A percentile compares a stretch with the other conserved stretches of the same genome.
Evolutionary conservation across 140 eudicot species (phyloP).

Genomic region (Bidens hawaiensis): DNA sequence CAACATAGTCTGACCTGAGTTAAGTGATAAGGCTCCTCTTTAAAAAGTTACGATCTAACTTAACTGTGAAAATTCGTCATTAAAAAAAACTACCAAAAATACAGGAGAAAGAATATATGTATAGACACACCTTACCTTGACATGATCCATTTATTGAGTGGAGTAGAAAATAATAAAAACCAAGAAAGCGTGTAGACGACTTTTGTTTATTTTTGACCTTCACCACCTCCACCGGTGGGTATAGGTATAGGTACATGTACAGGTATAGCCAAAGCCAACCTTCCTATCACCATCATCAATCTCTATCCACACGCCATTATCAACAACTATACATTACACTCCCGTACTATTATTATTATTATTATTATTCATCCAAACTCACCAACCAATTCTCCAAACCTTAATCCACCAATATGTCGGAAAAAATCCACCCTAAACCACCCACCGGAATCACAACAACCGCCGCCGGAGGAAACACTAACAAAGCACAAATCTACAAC

Average conservation of each 20-base stretch:
- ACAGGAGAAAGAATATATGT: too few species aligned
- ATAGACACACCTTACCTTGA: not conserved
- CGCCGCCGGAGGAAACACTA: constrained; percentile 31
- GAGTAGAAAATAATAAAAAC: constrained; percentile 18
- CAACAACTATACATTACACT: not conserved
- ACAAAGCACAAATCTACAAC: constrained; percentile 76
- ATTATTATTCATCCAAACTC: too few species aligned
- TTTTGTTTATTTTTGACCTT: not conserved
- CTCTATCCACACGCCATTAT: not conserved
- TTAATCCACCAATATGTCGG: too few species aligned
- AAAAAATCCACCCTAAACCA: constrained; percentile 75
- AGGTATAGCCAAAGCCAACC: too few species aligned
- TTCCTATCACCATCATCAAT: constrained; percentile 7
- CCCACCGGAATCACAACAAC: constrained; percentile 20
- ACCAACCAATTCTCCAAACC: not conserved
- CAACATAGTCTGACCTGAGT: too few species aligned
- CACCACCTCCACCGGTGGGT: constrained; percentile 7
- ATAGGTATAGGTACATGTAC: too few species aligned
- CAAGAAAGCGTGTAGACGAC: constrained; percentile 20
- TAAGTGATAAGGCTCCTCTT: too few species aligned
- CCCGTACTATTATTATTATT: not conserved
- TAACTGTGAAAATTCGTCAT: too few species aligned
- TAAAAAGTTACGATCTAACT: too few species aligned
- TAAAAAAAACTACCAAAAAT: too few species aligned
- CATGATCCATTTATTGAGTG: not conserved